Evolutionary conservation across 257 asterid species (phyloP).

Genomic region (Handroanthus guayacan): DNA sequence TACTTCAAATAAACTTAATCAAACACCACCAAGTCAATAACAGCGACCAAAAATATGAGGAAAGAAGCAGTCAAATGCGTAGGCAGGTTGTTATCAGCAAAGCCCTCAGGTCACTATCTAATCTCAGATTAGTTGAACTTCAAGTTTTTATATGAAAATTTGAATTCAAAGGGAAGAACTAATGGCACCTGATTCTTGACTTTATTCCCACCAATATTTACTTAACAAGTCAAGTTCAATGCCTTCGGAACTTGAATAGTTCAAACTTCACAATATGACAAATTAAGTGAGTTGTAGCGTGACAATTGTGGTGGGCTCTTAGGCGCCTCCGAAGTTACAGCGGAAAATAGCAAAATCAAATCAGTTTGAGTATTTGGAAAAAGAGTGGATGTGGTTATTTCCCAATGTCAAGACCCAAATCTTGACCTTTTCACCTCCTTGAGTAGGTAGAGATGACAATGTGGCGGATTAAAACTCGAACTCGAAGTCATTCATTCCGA

Average conservation of each 20-base stretch:
- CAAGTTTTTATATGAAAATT: not conserved
- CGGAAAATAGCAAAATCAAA: not conserved
- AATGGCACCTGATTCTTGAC: slow-evolving; percentile 21
- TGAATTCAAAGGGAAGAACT: not conserved
- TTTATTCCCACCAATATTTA: slow-evolving; percentile 36
- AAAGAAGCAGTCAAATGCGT: slow-evolving; percentile 33
- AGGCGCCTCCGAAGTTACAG: no score
- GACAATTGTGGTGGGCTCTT: not conserved
- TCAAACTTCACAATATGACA: slow-evolving; percentile 21
- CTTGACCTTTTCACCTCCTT: no score
- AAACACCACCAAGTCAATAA: not conserved
- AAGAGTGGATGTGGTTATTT: no score
- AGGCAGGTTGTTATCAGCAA: slow-evolving; percentile 31
- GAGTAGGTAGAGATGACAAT: no score
- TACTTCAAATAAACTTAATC: no score
- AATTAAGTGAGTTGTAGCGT: not conserved
- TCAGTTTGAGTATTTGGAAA: not conserved
- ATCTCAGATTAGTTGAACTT: not conserved
- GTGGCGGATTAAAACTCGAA: no score
- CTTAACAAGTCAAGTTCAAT: slow-evolving; percentile 22
- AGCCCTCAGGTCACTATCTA: slow-evolving; percentile 5
- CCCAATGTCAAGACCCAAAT: no score
- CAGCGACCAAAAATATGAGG: not conserved
- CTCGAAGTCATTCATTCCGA: no score
- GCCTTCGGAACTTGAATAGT: slow-evolving; percentile 11